Conservation (phyloP, 768 basidiomycete genomes). For the Macrocybe gigantea region DNA sequence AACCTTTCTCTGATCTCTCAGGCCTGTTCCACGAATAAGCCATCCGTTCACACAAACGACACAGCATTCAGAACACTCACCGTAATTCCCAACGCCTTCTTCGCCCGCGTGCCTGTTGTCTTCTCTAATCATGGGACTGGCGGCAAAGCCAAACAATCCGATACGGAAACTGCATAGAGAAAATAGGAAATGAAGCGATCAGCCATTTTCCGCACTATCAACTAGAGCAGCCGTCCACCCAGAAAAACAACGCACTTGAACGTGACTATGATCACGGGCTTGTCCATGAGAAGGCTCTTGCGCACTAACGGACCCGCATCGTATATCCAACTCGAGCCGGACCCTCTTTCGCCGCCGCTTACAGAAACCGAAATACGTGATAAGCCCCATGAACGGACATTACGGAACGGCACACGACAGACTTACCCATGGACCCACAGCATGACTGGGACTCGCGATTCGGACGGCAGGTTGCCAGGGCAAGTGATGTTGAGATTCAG, state of each 20-base stretch:
- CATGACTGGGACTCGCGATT: slow-evolving; percentile 69
- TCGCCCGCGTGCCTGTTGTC: slow-evolving; percentile 64
- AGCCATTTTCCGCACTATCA: not conserved
- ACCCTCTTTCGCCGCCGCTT: slow-evolving; percentile 69
- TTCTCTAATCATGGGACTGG: slow-evolving; percentile 55
- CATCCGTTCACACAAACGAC: no score
- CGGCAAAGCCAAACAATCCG: slow-evolving; percentile 75
- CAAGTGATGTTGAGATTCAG: slow-evolving; percentile 78
- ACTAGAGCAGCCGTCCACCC: not conserved
- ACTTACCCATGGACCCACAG: slow-evolving; percentile 82
- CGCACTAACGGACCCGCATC: slow-evolving; percentile 70
- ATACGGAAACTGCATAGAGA: slow-evolving; percentile 57
- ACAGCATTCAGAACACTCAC: slow-evolving; percentile 26
- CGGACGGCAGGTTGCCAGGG: slow-evolving; percentile 48
- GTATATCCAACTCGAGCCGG: slow-evolving; percentile 73
- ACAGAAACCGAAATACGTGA: slow-evolving; percentile 4
- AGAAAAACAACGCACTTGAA: slow-evolving; percentile 53
- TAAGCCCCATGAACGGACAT: slow-evolving; percentile 4
- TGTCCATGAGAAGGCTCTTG: slow-evolving; percentile 54
- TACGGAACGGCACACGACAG: not conserved
- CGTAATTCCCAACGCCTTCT: slow-evolving; percentile 74
- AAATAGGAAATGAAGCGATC: no score
- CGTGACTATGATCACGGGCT: slow-evolving; percentile 66
- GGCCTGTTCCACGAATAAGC: slow-evolving; percentile 26
- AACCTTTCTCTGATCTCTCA: slow-evolving; percentile 59